phyloP scores from a whole-genome alignment of 2,329 filamentous ascomycete genomes.

The Pestalotiopsis sp. region DNA sequence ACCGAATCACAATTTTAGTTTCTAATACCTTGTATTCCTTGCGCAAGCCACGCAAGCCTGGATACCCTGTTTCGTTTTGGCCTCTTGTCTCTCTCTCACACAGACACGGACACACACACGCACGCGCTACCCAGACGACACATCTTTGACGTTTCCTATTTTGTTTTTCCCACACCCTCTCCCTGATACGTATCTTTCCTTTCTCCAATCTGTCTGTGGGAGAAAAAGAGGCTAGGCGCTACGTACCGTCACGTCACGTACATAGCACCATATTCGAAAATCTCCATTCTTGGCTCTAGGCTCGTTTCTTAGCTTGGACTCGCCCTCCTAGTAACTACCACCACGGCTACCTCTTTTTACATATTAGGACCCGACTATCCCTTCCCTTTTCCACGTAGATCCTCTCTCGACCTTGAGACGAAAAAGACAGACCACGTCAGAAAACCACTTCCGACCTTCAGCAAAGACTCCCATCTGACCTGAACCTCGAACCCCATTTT shows the following conservation, averaged over 20 bases:
- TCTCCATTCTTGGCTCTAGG: background rate
- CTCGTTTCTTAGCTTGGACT: background rate
- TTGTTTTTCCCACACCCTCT: background rate
- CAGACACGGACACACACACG: background rate
- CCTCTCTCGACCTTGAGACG: background rate
- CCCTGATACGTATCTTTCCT: background rate
- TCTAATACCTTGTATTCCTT: background rate
- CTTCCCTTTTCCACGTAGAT: background rate
- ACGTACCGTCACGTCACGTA: background rate
- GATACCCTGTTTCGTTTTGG: background rate
- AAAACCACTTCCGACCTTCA: background rate
- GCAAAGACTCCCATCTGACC: background rate
- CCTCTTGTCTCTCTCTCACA: background rate
- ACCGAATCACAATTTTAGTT: background rate
- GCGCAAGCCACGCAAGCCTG: background rate
- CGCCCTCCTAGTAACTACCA: background rate
- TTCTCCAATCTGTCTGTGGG: too few relatives aligned
- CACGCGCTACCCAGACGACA: background rate
- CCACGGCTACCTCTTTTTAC: background rate
- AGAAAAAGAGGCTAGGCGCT: background rate
- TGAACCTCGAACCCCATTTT: background rate
- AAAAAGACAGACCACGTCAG: background rate
- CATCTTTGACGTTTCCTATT: background rate
- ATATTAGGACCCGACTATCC: background rate
- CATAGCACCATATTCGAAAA: background rate